Conservation (phyloP, 169 alveolate genomes). For the Plasmodium blacklocki region DNA sequence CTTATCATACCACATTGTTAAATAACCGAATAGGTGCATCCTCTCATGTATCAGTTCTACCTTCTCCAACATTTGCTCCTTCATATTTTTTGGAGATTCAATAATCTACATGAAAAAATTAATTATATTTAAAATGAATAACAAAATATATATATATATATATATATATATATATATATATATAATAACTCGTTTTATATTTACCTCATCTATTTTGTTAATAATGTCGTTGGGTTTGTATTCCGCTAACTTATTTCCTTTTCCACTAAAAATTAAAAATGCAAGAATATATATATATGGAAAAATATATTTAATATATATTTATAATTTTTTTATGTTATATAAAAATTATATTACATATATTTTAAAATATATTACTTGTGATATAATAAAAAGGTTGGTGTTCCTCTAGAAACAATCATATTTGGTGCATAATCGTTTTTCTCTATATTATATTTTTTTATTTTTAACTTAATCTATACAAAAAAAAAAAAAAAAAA, state of each 20-base stretch:
- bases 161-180: not conserved
- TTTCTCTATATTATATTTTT: slow-evolving; percentile 70
- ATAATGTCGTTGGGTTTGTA: slow-evolving; percentile 65
- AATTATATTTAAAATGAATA: not conserved
- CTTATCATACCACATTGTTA: slow-evolving; percentile 66
- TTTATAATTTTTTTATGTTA: too few relatives aligned
- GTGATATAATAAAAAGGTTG: slow-evolving; percentile 62
- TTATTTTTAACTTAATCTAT: slow-evolving; percentile 55
- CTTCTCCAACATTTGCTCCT: slow-evolving; percentile 62
- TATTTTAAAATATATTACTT: slow-evolving; percentile 28
- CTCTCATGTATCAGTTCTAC: slow-evolving; percentile 59
- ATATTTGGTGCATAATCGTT: slow-evolving; percentile 73
- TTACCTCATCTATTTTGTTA: slow-evolving; percentile 66
- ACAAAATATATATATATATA: not conserved
- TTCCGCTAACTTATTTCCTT: slow-evolving; percentile 65
- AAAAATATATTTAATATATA: not conserved
- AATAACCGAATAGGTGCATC: slow-evolving; percentile 65
- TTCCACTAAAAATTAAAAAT: slow-evolving; percentile 25
- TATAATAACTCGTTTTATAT: not conserved
- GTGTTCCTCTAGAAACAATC: slow-evolving; percentile 70
- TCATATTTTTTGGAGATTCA: slow-evolving; percentile 42
- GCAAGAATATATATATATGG: slow-evolving; percentile 3
- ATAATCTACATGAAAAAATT: slow-evolving; percentile 25
- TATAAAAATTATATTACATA: too few relatives aligned
- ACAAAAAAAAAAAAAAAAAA: not conserved